Percentiles rank a stretch among this genome's conserved stretches.
Conservation (phyloP, 441 rosid species). For the Viola pubescens region DNA sequence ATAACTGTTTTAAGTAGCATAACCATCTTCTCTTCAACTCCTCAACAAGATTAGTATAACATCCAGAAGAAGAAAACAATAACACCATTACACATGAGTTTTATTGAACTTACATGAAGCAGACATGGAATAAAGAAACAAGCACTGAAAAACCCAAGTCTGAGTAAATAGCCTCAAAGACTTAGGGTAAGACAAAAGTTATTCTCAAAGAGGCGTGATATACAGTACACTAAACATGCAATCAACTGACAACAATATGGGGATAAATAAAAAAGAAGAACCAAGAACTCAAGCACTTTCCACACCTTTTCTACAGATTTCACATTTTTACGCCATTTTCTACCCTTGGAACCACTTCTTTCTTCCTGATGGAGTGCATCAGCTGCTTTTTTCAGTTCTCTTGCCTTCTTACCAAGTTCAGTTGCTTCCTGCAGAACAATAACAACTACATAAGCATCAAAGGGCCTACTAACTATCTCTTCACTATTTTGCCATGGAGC, state of each 20-base stretch:
- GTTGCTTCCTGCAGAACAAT: constrained; percentile 75
- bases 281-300: not conserved
- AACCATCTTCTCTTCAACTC: no score
- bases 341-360: constrained; percentile 84
- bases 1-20: no score
- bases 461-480: not conserved
- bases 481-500: not conserved
- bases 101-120: not conserved
- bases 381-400: constrained; percentile 88
- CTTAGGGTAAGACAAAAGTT: not conserved
- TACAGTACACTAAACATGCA: constrained; percentile 2
- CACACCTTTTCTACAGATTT: constrained; percentile 87
- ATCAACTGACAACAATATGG: constrained; percentile 1
- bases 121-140: not conserved
- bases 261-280: not conserved
- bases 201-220: not conserved
- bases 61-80: not conserved
- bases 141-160: not conserved
- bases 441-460: constrained; percentile 13
- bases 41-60: no score
- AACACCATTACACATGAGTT: not conserved
- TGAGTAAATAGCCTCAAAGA: not conserved
- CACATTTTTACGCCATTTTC: constrained; percentile 95
- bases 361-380: constrained; percentile 96
- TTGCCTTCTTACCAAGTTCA: constrained; percentile 92